Percentiles rank a stretch among this genome's conserved stretches.
Evolutionary conservation across 306 rosid species (phyloP).

Genomic region (Albizia julibrissin): DNA sequence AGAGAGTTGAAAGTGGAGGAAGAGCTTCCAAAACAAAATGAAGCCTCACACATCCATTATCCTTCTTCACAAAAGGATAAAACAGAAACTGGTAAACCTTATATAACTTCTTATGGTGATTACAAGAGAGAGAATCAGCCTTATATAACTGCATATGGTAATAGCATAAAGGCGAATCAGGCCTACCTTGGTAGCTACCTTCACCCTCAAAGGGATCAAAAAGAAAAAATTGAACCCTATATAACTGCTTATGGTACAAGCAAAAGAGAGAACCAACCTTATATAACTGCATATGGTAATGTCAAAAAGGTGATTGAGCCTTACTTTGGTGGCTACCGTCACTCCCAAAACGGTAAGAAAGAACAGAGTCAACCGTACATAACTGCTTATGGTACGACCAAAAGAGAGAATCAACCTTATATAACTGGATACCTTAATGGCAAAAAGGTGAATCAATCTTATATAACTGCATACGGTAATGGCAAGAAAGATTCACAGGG

Average conservation of each 20-base stretch:
- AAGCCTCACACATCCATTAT: not conserved
- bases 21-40: not conserved
- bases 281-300: not conserved
- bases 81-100: not conserved
- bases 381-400: not conserved
- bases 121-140: not conserved
- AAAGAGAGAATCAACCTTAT: not conserved
- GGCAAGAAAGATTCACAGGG: not conserved
- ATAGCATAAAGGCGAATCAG: not conserved
- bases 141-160: not conserved
- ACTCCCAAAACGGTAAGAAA: not conserved
- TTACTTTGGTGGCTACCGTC: not conserved
- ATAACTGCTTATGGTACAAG: not conserved
- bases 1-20: constrained; percentile 19
- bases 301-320: not conserved
- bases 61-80: not conserved
- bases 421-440: not conserved
- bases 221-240: not conserved
- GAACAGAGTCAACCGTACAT: not conserved
- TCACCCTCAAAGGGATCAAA: not conserved
- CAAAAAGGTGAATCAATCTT: not conserved
- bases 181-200: not conserved
- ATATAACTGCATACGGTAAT: not conserved
- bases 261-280: not conserved
- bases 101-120: not conserved